Base-by-base conservation (phyloP, 2,329 filamentous ascomycete species). In the Penicillium sp. region DNA sequence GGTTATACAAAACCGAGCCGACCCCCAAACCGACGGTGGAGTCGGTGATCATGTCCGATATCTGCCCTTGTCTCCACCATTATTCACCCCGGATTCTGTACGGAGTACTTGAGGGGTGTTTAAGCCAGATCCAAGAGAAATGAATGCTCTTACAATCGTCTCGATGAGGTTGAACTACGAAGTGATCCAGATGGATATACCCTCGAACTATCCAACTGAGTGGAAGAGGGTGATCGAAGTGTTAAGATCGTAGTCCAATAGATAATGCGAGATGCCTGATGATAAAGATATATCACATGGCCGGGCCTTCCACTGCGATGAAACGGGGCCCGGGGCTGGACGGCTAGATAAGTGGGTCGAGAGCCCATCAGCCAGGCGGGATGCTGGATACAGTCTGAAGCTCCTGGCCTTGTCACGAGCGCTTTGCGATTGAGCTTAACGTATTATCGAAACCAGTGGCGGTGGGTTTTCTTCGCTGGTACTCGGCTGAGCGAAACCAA, bases 21-120 rank as follows among this genome's bases (percentile, higher is more conserved):
- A n/a, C 13, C 48, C 48, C 48, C 22, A 11, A 51, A 51, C 48
- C 48, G 48, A 35, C 48, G 48, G 48, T 51, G 48, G 48, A 51
- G 48, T 11, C 48, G 48, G 48, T n/a, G 19, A 51, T 35, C 48
- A 22, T 19, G 30, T 35, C 48, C 48, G 48, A 46, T 35, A 35
- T 35, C 11, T 35, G 35, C 10, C 10, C 26, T 28, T 10, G 45
- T 10, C n/a, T 22, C 19, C n/a, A 25, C 48, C 48, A 51, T 51
- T 2, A 16, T 48, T 37, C 35, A 16, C 45, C 26, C 45, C 45
- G 14, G 25, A 30, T 48, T 48, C 8, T n/a, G 7, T 16, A 22
- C 19, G 19, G 19, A 22, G 19, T 22, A 11, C 30, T 48, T 14
- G 25, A 48, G 14, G 16, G 4, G 26, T 1, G 6, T 16, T 13